Evolutionary conservation across 371 early-diverging fungal species (phyloP), one percentile per base, ranked within the genome.

Genomic region (Phascolomyces articulosus): DNA sequence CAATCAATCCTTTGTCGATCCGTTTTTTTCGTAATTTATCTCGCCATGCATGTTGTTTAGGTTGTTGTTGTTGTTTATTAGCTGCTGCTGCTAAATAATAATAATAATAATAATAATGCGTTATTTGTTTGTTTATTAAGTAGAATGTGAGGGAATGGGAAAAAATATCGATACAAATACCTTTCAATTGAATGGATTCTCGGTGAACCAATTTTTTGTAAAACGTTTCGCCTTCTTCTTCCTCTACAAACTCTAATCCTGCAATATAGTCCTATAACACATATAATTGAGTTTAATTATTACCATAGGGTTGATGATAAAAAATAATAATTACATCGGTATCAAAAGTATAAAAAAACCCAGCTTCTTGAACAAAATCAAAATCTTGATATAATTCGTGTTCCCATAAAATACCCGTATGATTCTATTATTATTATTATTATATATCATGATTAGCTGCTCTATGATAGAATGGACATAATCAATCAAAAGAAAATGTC

Each of bases 211-310:
- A 83, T 70, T 87, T 90, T 57, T 90, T 88, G 67, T 82, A 83
- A 71, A 96, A 95, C 29, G 79, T 73, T 6, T 77, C 71, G 2
- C 95, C 95, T 65, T 95, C 97, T 62, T 75, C 82, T 58, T 87
- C 92, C 67, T 95, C 92, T 23, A 92, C 93, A 76, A 96, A 96
- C 13, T 92, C 93, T 26, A 96, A 83, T 3, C 91, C 97, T 26
- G 90, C 88, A 40, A 91, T 74, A 59, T 85, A 86, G 58, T 87
- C 79, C 91, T 93, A 58, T 24, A 20, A 11, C 0, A 9, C 34
- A 34, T 9, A 34, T 34, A 34, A 34, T 34, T 34, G 34, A 34
- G 34, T 34, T 6, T 34, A 34, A 6, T 34, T 34, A 34, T 34
- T n/a, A n/a, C n/a, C n/a, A 34, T 1, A 1, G 2, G 34, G 6